Evolutionary conservation across 2,329 filamentous ascomycete genomes (phyloP).

Genomic region (Pyricularia sp.): DNA sequence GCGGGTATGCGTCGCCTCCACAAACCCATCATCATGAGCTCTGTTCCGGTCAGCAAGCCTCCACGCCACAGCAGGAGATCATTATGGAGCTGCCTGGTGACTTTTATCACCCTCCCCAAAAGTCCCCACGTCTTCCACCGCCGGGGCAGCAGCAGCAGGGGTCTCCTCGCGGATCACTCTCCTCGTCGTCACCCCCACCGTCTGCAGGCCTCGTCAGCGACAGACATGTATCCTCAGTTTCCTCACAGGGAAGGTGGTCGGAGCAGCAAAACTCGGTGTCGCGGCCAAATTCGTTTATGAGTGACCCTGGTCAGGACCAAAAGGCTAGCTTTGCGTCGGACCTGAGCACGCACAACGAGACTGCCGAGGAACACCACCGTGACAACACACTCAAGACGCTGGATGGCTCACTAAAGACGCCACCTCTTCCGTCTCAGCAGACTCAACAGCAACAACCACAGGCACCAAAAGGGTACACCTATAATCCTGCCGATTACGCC

Average conservation of each 20-base stretch:
- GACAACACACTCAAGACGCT: constrained; percentile 17
- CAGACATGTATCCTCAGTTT: constrained; percentile 9
- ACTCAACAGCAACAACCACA: constrained; percentile 9
- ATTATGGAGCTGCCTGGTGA: constrained; percentile 37
- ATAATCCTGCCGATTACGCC: constrained; percentile 31
- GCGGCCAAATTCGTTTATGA: constrained; percentile 23
- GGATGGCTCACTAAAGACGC: constrained; percentile 10
- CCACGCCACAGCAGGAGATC: constrained; percentile 27
- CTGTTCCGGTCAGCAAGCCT: constrained; percentile 12
- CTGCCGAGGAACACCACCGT: constrained; percentile 31
- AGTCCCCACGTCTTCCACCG: constrained; percentile 17
- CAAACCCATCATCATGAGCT: constrained; percentile 4
- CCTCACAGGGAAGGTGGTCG: constrained; percentile 27
- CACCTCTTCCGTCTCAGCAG: constrained; percentile 4
- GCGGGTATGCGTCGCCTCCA: constrained; percentile 8
- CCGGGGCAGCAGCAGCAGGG: constrained; percentile 6
- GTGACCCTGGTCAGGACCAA: constrained; percentile 19
- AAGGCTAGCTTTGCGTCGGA: constrained; percentile 30
- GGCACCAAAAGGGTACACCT: constrained; percentile 15
- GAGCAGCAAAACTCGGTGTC: constrained; percentile 10
- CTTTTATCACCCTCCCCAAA: constrained; percentile 29
- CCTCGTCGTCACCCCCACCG: constrained; percentile 12
- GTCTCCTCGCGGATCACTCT: constrained; percentile 7
- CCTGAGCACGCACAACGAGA: constrained; percentile 37
- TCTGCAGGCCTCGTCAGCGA: constrained; percentile 16